phyloP scores from a whole-genome alignment of 176 grass and related monocot species.

The Triticum urartu region DNA sequence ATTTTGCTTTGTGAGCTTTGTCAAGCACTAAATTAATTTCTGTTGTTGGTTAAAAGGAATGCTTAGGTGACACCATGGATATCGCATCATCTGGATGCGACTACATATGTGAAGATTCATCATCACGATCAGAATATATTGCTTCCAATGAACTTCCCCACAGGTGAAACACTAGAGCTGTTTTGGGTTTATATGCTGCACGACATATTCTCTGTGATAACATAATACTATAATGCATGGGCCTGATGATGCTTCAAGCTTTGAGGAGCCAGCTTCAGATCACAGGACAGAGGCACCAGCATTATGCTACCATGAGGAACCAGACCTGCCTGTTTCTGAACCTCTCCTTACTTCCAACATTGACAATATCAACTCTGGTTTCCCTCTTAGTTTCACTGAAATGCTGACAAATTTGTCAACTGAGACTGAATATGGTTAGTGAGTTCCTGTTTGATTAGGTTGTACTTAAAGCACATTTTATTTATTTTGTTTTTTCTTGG shows the following conservation, averaged over 20 bases:
- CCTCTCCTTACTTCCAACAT: conserved; percentile 25
- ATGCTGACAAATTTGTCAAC: conserved; percentile 53
- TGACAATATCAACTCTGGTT: conserved; percentile 40
- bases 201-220: not conserved
- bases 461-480: not conserved
- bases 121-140: conserved; percentile 52
- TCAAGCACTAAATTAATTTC: conserved; percentile 16
- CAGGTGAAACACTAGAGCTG: conserved; percentile 36
- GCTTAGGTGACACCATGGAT: conserved; percentile 39
- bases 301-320: conserved; percentile 38
- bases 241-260: conserved; percentile 37
- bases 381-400: conserved; percentile 54
- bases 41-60: conserved; percentile 34
- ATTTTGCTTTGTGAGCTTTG: conserved; percentile 27
- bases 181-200: conserved; percentile 12
- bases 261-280: conserved; percentile 34
- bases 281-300: conserved; percentile 26
- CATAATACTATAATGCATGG: conserved; percentile 16
- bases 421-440: conserved; percentile 35
- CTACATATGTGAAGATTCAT: conserved; percentile 48
- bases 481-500: conserved; percentile 14
- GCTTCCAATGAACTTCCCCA: conserved; percentile 47
- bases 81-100: conserved; percentile 45
- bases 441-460: conserved; percentile 6
- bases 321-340: conserved; percentile 21